A percentile compares a stretch with the other conserved stretches of the same genome.
Evolutionary conservation across 345 rosid species (phyloP).

Genomic region (Chamaenerion angustifolium): DNA sequence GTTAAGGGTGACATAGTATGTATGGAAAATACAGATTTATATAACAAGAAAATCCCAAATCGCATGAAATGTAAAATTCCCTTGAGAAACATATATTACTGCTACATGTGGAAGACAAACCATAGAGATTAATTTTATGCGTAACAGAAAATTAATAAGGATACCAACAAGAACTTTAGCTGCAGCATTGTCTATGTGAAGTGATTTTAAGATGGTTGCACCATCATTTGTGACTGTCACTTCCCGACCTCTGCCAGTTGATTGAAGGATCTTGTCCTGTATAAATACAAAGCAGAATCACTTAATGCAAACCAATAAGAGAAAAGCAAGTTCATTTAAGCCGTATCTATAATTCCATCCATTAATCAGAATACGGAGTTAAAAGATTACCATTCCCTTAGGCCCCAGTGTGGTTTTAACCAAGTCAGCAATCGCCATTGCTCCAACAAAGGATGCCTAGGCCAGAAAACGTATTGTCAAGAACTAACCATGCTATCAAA

Average conservation of each 20-base stretch:
- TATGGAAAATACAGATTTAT: background rate
- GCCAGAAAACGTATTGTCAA: no score
- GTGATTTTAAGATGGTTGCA: slow-evolving; percentile 89
- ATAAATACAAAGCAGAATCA: background rate
- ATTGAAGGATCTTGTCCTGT: slow-evolving; percentile 85
- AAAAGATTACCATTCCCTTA: slow-evolving; percentile 70
- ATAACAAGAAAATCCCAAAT: background rate
- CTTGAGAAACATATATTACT: no score
- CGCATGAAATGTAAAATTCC: no score
- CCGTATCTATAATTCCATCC: background rate
- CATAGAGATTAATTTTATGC: background rate
- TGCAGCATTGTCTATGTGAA: slow-evolving; percentile 89
- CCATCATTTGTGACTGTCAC: slow-evolving; percentile 97
- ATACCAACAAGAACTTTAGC: slow-evolving; percentile 96
- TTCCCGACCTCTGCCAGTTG: slow-evolving; percentile 72
- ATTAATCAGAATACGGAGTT: background rate
- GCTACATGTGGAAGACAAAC: no score
- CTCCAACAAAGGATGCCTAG: slow-evolving; percentile 90
- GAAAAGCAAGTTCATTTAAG: background rate
- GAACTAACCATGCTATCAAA: no score
- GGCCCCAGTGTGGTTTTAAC: slow-evolving; percentile 95
- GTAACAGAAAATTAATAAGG: slow-evolving; percentile 7
- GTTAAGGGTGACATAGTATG: slow-evolving; percentile 3
- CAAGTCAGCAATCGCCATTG: slow-evolving; percentile 84
- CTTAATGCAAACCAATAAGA: background rate